phyloP scores from a whole-genome alignment of 176 grass and related monocot species.

The Tillandsia fasciculata region DNA sequence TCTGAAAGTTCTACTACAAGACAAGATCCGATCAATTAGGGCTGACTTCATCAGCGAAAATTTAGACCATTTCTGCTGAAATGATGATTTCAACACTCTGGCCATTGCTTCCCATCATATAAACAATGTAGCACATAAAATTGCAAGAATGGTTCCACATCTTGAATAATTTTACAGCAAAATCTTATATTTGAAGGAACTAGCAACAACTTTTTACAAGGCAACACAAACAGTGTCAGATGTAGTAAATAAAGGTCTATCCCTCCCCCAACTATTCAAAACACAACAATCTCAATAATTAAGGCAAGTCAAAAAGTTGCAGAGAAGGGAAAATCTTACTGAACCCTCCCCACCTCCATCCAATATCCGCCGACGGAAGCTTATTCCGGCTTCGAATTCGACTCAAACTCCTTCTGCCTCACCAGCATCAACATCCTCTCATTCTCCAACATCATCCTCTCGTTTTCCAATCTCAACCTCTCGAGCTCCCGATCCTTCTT shows the following conservation, averaged over 20 bases:
- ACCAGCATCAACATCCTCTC: conserved; percentile 13
- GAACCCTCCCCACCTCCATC: background rate
- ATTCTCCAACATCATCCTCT: conserved; percentile 24
- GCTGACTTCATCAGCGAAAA: too few species aligned
- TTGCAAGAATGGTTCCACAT: too few species aligned
- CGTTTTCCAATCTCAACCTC: conserved; percentile 16
- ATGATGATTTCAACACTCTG: too few species aligned
- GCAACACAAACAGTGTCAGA: background rate
- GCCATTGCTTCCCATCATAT: too few species aligned
- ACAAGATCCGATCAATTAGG: too few species aligned
- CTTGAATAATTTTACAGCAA: background rate
- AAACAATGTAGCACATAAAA: too few species aligned
- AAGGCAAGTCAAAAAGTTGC: background rate
- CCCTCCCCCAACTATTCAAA: background rate
- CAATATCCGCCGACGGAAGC: background rate
- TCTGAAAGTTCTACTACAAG: too few species aligned
- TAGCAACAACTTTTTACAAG: conserved; percentile 1
- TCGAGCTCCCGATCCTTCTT: conserved; percentile 27
- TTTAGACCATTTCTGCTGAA: too few species aligned
- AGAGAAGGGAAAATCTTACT: conserved; percentile 7
- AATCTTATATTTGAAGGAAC: background rate
- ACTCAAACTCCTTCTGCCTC: conserved; percentile 17
- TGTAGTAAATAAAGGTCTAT: background rate
- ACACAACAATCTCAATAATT: background rate
- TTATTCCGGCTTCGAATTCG: background rate